phyloP scores from a whole-genome alignment of 176 grass and related monocot species.

The Aechmea fasciata region DNA sequence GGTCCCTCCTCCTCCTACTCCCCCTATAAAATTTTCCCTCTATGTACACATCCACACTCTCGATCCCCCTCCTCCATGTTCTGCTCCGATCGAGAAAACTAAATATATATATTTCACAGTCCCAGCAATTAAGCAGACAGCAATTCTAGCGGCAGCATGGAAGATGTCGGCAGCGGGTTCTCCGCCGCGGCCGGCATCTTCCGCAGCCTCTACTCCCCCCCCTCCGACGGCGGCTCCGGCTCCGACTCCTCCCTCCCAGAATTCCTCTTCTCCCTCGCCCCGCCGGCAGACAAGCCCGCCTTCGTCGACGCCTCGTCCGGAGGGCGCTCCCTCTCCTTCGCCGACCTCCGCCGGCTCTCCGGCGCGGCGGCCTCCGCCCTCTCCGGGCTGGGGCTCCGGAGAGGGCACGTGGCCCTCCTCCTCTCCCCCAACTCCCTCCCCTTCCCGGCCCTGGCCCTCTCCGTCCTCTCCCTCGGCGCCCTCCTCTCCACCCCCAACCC shows the following conservation, averaged over 20 bases:
- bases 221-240: not conserved
- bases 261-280: conserved; percentile 25
- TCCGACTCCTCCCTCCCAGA: conserved; percentile 13
- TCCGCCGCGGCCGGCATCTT: conserved; percentile 25
- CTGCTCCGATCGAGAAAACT: no score
- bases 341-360: conserved; percentile 10
- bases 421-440: conserved; percentile 32
- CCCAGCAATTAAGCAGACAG: no score
- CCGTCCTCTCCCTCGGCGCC: conserved; percentile 33
- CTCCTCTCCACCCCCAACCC: conserved; percentile 41
- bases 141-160: not conserved
- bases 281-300: conserved; percentile 9
- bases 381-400: conserved; percentile 8
- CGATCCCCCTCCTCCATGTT: no score
- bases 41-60: no score
- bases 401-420: conserved; percentile 28
- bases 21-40: no score
- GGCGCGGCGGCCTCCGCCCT: not conserved
- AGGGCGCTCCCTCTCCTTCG: conserved; percentile 31
- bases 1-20: no score
- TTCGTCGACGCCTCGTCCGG: conserved; percentile 34
- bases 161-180: conserved; percentile 21
- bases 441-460: conserved; percentile 33
- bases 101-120: no score
- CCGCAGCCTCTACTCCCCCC: conserved; percentile 4